phyloP scores from a whole-genome alignment of 345 rosid species.

The Aethionema arabicum region DNA sequence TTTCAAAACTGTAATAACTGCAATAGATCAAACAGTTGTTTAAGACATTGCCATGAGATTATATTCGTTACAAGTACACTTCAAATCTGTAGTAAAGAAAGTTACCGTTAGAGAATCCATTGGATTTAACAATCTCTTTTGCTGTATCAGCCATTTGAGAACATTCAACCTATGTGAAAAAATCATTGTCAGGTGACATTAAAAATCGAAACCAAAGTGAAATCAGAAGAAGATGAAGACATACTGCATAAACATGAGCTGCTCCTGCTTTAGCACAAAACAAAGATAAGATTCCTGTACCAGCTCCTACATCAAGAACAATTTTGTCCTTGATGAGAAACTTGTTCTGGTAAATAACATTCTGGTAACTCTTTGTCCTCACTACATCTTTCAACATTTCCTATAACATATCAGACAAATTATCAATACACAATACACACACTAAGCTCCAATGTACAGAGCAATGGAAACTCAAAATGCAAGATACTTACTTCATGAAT shows the following conservation, averaged over 20 bases:
- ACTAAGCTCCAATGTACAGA: neutral
- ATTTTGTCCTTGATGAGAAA: constrained; percentile 81
- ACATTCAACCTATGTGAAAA: constrained; percentile 66
- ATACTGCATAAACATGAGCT: constrained; percentile 81
- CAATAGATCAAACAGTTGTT: constrained; percentile 16
- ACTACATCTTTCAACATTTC: constrained; percentile 95
- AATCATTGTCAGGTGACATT: constrained; percentile 4
- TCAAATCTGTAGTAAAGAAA: neutral
- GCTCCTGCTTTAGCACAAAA: constrained; percentile 98
- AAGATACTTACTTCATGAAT: constrained; percentile 91
- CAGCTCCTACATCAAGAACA: constrained; percentile 95
- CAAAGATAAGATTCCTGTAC: constrained; percentile 90
- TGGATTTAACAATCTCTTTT: constrained; percentile 73
- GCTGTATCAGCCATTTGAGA: constrained; percentile 93
- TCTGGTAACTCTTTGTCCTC: constrained; percentile 87
- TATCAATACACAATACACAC: neutral
- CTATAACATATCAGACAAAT: constrained; percentile 41
- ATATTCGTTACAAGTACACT: neutral
- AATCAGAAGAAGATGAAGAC: constrained; percentile 22
- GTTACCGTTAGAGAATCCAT: constrained; percentile 75
- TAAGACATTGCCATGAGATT: neutral
- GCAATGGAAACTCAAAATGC: constrained; percentile 25
- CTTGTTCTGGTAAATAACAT: constrained; percentile 85
- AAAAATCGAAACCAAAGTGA: too few relatives aligned
- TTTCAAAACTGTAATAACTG: constrained; percentile 89